Evolutionary conservation across 2,329 filamentous ascomycete genomes (phyloP).

Genomic region (Arthroderma sp.): DNA sequence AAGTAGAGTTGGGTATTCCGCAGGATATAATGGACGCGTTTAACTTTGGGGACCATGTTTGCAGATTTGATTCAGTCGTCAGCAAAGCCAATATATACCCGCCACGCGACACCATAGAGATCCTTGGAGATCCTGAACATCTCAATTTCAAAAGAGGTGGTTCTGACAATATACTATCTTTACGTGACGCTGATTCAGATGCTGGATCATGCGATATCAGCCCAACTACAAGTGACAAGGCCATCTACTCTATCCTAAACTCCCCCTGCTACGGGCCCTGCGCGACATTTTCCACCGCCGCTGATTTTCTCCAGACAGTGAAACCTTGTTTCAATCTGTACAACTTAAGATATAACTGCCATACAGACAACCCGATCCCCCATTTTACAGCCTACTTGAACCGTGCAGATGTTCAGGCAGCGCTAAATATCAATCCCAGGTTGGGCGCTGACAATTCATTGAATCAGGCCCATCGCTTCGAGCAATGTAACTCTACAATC

Average conservation of each 20-base stretch:
- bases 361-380: conserved; percentile 13
- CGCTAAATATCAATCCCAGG: conserved; percentile 16
- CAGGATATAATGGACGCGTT: conserved; percentile 19
- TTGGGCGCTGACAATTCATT: no score
- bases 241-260: conserved; percentile 21
- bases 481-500: conserved; percentile 21
- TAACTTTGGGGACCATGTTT: conserved; percentile 18
- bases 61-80: conserved; percentile 21
- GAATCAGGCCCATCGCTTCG: conserved; percentile 11
- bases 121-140: conserved; percentile 21
- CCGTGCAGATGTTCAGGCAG: conserved; percentile 21
- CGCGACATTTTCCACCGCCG: conserved; percentile 23
- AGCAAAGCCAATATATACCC: conserved; percentile 19
- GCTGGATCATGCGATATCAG: conserved; percentile 15
- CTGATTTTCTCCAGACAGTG: conserved; percentile 17
- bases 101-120: conserved; percentile 17
- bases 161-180: conserved; percentile 2
- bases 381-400: conserved; percentile 21
- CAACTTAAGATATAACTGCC: conserved; percentile 23
- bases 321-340: conserved; percentile 22
- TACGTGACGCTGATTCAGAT: neutral
- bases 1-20: conserved; percentile 15
- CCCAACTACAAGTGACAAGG: conserved; percentile 15
- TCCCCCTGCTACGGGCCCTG: conserved; percentile 24
- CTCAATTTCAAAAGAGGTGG: conserved; percentile 16